Percentiles rank a stretch among this genome's conserved stretches.
phyloP scores from a whole-genome alignment of 2,329 filamentous ascomycete species.

The Penicillium nordicum region DNA sequence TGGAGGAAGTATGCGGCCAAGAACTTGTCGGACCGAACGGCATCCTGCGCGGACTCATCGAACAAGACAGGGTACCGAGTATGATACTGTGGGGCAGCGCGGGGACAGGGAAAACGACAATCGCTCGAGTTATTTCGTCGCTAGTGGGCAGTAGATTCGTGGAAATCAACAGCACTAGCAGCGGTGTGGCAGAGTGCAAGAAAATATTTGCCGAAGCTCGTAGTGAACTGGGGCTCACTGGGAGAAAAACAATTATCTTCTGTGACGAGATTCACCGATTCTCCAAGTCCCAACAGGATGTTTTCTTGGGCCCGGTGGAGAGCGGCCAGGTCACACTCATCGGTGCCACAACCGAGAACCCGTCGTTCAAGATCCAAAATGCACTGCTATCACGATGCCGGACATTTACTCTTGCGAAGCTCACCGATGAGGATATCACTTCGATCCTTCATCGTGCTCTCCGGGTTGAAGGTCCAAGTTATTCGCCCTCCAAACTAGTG shows the following conservation, averaged over 20 bases:
- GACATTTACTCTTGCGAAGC: slow-evolving; percentile 78
- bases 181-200: slow-evolving; percentile 85
- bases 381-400: slow-evolving; percentile 85
- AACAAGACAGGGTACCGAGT: slow-evolving; percentile 79
- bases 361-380: slow-evolving; percentile 85
- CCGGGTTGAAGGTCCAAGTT: slow-evolving; percentile 55
- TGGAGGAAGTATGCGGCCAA: slow-evolving; percentile 88
- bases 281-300: slow-evolving; percentile 87
- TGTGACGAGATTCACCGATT: slow-evolving; percentile 96
- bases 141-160: slow-evolving; percentile 82
- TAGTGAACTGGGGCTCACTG: slow-evolving; percentile 74
- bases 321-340: slow-evolving; percentile 86
- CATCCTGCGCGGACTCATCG: slow-evolving; percentile 81
- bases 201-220: slow-evolving; percentile 83
- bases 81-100: slow-evolving; percentile 78
- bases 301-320: slow-evolving; percentile 90
- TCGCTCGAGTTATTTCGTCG: slow-evolving; percentile 82
- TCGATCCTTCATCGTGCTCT: slow-evolving; percentile 75
- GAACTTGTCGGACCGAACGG: slow-evolving; percentile 82
- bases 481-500: slow-evolving; percentile 55
- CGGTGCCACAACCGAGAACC: slow-evolving; percentile 95
- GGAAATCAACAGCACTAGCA: slow-evolving; percentile 91
- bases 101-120: slow-evolving; percentile 59
- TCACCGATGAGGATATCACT: slow-evolving; percentile 68
- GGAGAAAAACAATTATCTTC: slow-evolving; percentile 90